These are phyloP conservation scores for Pyrus pyrifolia DNA, from an alignment of 306 rosid species.

Conservation along the genomic window DNA sequence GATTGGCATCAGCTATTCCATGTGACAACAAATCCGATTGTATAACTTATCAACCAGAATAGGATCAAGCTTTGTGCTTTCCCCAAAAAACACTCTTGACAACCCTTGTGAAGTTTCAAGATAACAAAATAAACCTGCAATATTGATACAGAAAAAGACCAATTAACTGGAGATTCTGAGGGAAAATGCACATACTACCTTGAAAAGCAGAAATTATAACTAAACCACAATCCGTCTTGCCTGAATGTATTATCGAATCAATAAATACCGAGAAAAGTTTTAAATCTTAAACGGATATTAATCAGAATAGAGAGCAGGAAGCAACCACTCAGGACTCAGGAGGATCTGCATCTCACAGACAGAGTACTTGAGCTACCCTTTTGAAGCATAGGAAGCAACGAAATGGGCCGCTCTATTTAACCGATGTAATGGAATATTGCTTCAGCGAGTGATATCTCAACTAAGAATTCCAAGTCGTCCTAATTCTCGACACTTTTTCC, in stretches of 20 bases:
- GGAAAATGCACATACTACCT: background rate
- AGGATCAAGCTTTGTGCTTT: slow-evolving; percentile 10
- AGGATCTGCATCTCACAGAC: no score
- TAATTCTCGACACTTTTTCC: background rate
- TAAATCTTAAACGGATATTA: background rate
- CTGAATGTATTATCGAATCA: background rate
- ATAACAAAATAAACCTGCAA: slow-evolving; percentile 33
- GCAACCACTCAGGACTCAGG: no score
- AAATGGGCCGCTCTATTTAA: background rate
- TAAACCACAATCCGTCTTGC: background rate
- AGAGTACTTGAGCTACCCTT: background rate
- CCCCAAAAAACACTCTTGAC: background rate
- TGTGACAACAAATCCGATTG: slow-evolving; percentile 1
- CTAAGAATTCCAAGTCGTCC: background rate
- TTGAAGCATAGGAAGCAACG: background rate
- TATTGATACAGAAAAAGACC: slow-evolving; percentile 6
- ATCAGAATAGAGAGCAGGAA: background rate
- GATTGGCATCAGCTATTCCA: slow-evolving; percentile 34
- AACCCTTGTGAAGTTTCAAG: slow-evolving; percentile 2
- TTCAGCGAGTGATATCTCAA: background rate
- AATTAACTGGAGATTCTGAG: background rate
- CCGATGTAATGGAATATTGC: background rate
- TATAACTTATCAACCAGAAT: slow-evolving; percentile 1
- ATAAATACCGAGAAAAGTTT: background rate
- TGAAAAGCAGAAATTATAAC: slow-evolving; percentile 1